Conservation (phyloP, 2,329 filamentous ascomycete species). For the Dothideomycetes sp. region DNA sequence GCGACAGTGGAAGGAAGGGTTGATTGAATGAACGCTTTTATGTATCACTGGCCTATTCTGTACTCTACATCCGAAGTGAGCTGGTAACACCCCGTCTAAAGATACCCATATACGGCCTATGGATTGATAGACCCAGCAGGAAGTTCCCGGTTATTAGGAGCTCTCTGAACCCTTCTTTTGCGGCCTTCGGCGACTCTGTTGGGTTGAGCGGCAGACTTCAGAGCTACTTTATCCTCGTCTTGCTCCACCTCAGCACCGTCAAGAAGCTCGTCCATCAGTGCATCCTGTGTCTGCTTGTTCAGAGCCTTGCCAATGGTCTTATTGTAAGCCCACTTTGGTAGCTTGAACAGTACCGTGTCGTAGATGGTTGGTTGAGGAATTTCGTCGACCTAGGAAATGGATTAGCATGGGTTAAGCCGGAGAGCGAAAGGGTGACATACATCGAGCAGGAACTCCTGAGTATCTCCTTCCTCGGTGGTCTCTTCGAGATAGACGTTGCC, state of each 20-base stretch:
- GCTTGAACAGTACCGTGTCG: constrained; percentile 71
- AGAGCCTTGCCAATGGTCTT: constrained; percentile 32
- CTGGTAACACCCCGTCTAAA: too few species aligned
- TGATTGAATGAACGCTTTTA: too few species aligned
- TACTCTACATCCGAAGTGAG: too few species aligned
- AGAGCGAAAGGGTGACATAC: constrained; percentile 42
- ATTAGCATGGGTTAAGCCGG: constrained; percentile 12
- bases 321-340: constrained; percentile 64
- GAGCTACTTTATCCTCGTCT: constrained; percentile 24
- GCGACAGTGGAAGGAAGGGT: too few species aligned
- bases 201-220: constrained; percentile 30
- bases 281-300: constrained; percentile 22
- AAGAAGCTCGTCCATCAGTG: constrained; percentile 23
- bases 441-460: constrained; percentile 77
- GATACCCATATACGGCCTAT: too few species aligned
- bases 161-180: constrained; percentile 23
- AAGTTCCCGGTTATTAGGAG: not conserved
- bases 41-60: too few species aligned
- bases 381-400: constrained; percentile 54
- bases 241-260: constrained; percentile 24
- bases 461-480: constrained; percentile 73
- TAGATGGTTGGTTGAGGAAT: constrained; percentile 64
- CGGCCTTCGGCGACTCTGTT: constrained; percentile 36
- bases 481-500: constrained; percentile 96
- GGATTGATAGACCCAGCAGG: not conserved